Base-by-base conservation (phyloP, 2,329 filamentous ascomycete genomes). In the Mariannaea elegans region DNA sequence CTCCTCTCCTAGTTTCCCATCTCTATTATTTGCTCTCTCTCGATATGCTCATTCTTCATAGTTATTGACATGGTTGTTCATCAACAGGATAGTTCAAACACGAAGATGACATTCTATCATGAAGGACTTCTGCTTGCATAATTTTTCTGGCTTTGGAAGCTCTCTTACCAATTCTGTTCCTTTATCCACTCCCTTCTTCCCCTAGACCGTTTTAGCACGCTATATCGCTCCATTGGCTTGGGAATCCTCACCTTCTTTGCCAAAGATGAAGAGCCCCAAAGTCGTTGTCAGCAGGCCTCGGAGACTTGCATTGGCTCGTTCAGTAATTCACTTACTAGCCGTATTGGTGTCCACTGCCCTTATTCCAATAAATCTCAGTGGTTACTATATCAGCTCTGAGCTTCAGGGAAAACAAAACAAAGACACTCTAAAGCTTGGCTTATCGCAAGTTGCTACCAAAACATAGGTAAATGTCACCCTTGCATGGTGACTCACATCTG, bases 401-500 rank as follows among this genome's bases (percentile, higher is more conserved):
- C 21, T 65, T 3, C 29, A 63, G 9, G 62, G 62, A 8, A 2
- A 1, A 1, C 4, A 24, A 14, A 18, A 39, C 9, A 34, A 42
- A 19, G 50, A 58, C 31, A 12, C 36, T 2, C 27, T 61, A 4
- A 65, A 62, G 36, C 5, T 65, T 3, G 56, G 51, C 5, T 7
- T 56, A 2, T 38, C 63, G 5, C 62, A 65, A 38, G 45, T 63
- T 6, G 49, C 49, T 8, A 53, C 60, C 2, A 65, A 65, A 14
- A 23, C 53, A 3, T 56, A 65, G 36, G 46, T 16, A 23, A 19
- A 10, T 6, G 12, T 10, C 6, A 18, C n/a, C 12, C 7, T 4
- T 36, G 7, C n/a, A 14, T 38, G 3, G 6, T n/a, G n/a, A 13
- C 4, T 8, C 8, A 8, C 10, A 13, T 23, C 4, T 41, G 10